These are phyloP conservation scores for Colletotrichum plurivorum DNA, from an alignment of 2,329 filamentous ascomycete genomes.

Conservation along the genomic window DNA sequence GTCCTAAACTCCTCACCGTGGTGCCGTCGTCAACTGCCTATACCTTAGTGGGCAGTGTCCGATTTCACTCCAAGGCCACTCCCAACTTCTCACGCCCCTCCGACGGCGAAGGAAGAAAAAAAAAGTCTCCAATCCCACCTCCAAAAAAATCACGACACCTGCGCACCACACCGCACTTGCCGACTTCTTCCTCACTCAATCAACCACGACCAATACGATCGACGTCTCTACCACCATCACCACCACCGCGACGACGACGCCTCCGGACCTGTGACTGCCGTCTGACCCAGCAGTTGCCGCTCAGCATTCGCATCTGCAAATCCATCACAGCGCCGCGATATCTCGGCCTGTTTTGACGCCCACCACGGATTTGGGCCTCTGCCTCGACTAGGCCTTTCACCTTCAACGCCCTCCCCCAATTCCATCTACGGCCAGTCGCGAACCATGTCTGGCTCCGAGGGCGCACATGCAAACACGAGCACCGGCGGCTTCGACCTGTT, in stretches of 20 bases:
- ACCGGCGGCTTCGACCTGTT: conserved; percentile 68
- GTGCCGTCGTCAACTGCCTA: neutral
- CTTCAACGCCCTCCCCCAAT: conserved; percentile 18
- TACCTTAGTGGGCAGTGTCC: conserved; percentile 14
- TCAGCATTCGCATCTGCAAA: conserved; percentile 13
- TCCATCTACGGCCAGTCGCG: conserved; percentile 7
- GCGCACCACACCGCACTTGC: conserved; percentile 28
- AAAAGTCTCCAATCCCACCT: conserved; percentile 40
- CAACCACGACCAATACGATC: neutral
- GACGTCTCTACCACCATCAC: conserved; percentile 12
- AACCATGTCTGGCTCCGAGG: conserved; percentile 66
- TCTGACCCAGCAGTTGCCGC: conserved; percentile 10
- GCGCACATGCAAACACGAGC: conserved; percentile 55
- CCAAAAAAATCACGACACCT: conserved; percentile 37
- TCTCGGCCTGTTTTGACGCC: conserved; percentile 39
- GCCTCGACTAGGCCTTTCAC: conserved; percentile 39
- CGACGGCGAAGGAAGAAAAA: conserved; percentile 13
- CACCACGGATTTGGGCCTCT: conserved; percentile 34
- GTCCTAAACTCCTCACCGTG: conserved; percentile 21
- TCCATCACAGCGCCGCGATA: conserved; percentile 28
- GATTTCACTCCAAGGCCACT: conserved; percentile 30
- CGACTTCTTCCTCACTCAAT: conserved; percentile 24
- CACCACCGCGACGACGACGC: conserved; percentile 12
- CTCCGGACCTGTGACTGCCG: conserved; percentile 4
- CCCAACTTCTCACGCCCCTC: conserved; percentile 34